Evolutionary conservation across 257 asterid genomes (phyloP), one percentile per base, ranked within the genome.

Genomic region (Lantana camara): DNA sequence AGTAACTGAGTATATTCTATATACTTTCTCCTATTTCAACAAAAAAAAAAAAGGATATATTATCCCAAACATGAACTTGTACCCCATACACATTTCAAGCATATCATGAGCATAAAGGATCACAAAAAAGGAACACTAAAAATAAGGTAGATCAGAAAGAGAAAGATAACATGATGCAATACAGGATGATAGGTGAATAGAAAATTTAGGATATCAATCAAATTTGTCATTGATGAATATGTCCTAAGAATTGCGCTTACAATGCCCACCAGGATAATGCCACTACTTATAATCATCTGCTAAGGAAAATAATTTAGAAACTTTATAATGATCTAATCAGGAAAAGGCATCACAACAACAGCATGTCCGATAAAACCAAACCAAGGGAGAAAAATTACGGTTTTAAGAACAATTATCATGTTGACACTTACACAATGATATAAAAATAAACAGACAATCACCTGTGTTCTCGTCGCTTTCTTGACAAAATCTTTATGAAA

Each of bases 381-480:
- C 5, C 2, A 2, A 27, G 32, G 32, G 32, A 27, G 32, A 27
- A 27, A 2, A 27, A 2, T 2, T 27, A 27, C 5, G 32, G 4
- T 2, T 27, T 27, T 27, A 2, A 27, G n/a, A 27, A 27, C 32
- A 27, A 27, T 27, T 2, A 27, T 27, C 4, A 27, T 2, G 32
- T 14, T 23, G 16, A 47, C 7, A 14, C 1, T n/a, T n/a, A n/a
- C 23, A 19, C 2, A 8, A 20, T 9, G 32, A 2, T 15, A 0
- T 13, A 24, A n/a, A n/a, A 8, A 16, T 4, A 4, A 8, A 11
- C 13, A 4, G 9, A 0, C 5, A 19, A 2, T 73, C 70, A 88
- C 97, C 95, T 91, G 95, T 42, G 75, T 57, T 40, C 64, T 79
- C 48, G 89, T 80, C 6, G 93, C 94, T 55, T 75, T 80, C 47